These are phyloP conservation scores for Lenzites betulinus DNA, from an alignment of 768 basidiomycete genomes.

Conservation along the genomic window DNA sequence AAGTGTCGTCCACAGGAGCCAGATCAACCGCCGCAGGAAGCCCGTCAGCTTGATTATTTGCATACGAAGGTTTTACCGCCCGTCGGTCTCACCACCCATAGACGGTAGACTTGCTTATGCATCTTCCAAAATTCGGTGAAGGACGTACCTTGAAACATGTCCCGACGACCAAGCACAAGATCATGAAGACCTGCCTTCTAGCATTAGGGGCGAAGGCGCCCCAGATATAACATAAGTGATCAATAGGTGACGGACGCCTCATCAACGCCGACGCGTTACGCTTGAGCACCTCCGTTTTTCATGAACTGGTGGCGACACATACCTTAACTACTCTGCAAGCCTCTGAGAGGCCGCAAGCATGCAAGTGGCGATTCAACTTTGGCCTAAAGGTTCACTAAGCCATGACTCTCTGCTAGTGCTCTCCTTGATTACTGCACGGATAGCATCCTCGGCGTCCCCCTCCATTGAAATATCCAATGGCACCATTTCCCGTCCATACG, in stretches of 20 bases:
- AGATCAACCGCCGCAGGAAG: neutral
- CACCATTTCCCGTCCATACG: slow-evolving; percentile 34
- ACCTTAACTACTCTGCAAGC: neutral
- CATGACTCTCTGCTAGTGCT: slow-evolving; percentile 22
- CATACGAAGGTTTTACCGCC: neutral
- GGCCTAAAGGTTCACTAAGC: slow-evolving; percentile 5
- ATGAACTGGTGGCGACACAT: neutral
- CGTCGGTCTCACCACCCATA: no score
- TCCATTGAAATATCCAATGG: slow-evolving; percentile 25
- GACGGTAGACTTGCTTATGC: no score
- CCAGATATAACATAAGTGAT: no score
- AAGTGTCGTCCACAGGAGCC: neutral
- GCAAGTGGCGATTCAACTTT: neutral
- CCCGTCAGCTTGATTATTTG: neutral
- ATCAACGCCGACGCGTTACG: no score
- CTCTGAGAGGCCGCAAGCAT: neutral
- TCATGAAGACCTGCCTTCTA: no score
- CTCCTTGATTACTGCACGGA: slow-evolving; percentile 28
- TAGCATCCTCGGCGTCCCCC: slow-evolving; percentile 28
- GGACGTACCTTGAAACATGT: no score
- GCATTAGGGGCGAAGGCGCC: neutral
- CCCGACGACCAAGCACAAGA: no score
- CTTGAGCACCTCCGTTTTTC: no score
- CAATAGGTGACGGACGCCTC: no score
- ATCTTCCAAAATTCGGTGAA: no score